Evolutionary conservation across 805 yeast species (phyloP).

Genomic region (Teunomyces tritomae): DNA sequence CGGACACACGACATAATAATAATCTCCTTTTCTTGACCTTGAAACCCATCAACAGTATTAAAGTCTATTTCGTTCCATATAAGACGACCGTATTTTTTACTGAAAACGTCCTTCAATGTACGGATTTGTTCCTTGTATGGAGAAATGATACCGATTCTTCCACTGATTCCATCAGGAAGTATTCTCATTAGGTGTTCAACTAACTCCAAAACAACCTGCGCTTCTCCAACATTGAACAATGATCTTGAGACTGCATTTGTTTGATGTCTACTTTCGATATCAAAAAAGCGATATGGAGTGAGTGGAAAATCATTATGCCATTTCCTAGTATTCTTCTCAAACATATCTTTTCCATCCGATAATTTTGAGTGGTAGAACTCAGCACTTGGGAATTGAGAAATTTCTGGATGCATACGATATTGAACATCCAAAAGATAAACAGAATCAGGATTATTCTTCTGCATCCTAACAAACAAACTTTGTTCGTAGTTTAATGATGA

Average conservation of each 20-base stretch:
- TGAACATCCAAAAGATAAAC: constrained; percentile 83
- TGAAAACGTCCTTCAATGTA: constrained; percentile 55
- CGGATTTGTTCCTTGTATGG: constrained; percentile 90
- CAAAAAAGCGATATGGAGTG: constrained; percentile 78
- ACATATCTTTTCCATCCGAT: constrained; percentile 78
- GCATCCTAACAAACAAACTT: constrained; percentile 92
- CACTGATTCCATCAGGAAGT: constrained; percentile 57
- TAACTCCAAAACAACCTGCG: constrained; percentile 67
- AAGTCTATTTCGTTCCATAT: constrained; percentile 73
- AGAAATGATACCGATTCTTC: constrained; percentile 85
- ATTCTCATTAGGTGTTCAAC: constrained; percentile 48
- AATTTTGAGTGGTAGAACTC: constrained; percentile 76
- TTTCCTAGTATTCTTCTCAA: constrained; percentile 51
- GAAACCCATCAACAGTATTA: constrained; percentile 96
- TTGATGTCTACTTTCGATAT: constrained; percentile 57
- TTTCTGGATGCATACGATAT: constrained; percentile 94
- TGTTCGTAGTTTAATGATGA: constrained; percentile 80
- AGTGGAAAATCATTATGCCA: constrained; percentile 69
- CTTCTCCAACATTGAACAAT: constrained; percentile 68
- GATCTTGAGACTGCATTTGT: constrained; percentile 68
- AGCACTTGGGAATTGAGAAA: constrained; percentile 79
- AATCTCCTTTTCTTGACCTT: constrained; percentile 92
- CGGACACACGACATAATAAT: constrained; percentile 95
- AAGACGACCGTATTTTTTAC: constrained; percentile 55
- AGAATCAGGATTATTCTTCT: constrained; percentile 54